These are phyloP conservation scores for Barbarea vulgaris DNA, from an alignment of 345 rosid species.

Conservation along the genomic window DNA sequence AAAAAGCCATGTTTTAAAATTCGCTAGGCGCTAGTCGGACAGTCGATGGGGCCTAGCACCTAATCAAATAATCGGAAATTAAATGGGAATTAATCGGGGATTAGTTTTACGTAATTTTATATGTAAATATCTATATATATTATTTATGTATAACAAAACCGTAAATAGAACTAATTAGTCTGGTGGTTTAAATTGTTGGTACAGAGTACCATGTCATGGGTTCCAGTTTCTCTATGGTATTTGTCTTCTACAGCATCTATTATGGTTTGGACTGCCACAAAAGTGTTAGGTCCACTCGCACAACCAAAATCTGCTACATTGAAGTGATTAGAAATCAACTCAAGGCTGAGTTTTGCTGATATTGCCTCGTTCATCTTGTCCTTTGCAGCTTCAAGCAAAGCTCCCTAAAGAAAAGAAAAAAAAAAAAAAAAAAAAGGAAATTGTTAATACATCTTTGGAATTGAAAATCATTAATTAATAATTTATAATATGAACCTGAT, in stretches of 20 bases:
- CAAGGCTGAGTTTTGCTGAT: background rate
- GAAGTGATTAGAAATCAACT: background rate
- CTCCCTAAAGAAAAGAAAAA: background rate
- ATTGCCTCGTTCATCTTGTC: background rate
- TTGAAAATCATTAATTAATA: too few species aligned
- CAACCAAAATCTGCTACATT: constrained; percentile 35
- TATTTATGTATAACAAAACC: too few species aligned
- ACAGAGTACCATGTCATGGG: too few species aligned
- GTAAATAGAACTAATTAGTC: too few species aligned
- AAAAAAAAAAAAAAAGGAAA: background rate
- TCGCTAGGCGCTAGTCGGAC: too few species aligned
- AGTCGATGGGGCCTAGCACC: too few species aligned
- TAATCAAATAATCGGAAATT: too few species aligned
- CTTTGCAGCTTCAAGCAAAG: background rate
- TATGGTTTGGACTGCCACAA: constrained; percentile 27
- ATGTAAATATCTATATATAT: too few species aligned
- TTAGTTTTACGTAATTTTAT: too few species aligned
- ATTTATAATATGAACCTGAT: constrained; percentile 33
- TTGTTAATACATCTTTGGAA: background rate
- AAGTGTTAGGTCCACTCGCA: constrained; percentile 39
- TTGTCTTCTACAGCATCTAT: constrained; percentile 27
- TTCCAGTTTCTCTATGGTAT: constrained; percentile 16
- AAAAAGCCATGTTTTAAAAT: too few species aligned
- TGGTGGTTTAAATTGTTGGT: too few species aligned
- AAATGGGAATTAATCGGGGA: too few species aligned